Evolutionary conservation across 2,329 filamentous ascomycete genomes (phyloP).

Genomic region (Didymella keratinophila): DNA sequence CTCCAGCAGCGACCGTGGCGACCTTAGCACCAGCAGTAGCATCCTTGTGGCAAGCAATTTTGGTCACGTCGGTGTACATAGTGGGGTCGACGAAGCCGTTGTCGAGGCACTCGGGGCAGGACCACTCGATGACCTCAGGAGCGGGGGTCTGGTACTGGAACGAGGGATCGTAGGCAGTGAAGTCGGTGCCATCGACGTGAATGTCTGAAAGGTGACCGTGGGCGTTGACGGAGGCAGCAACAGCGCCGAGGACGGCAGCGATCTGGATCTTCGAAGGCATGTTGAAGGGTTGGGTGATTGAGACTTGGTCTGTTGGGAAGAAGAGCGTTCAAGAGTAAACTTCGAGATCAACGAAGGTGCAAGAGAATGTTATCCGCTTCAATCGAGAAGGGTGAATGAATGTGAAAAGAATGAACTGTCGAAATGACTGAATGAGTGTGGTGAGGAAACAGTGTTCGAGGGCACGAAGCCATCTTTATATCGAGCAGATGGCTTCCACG

Average conservation of each 20-base stretch:
- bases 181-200: slow-evolving; percentile 57
- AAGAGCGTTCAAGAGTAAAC: slow-evolving; percentile 25
- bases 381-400: slow-evolving; percentile 37
- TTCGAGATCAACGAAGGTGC: slow-evolving; percentile 41
- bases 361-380: slow-evolving; percentile 38
- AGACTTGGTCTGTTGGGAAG: slow-evolving; percentile 15
- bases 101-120: slow-evolving; percentile 57
- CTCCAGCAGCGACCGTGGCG: slow-evolving; percentile 66
- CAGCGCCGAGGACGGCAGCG: slow-evolving; percentile 41
- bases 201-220: slow-evolving; percentile 56
- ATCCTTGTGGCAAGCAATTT: slow-evolving; percentile 68
- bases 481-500: slow-evolving; percentile 13
- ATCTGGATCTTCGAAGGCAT: slow-evolving; percentile 45
- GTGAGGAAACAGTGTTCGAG: slow-evolving; percentile 14
- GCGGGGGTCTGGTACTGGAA: slow-evolving; percentile 48
- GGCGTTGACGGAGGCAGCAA: slow-evolving; percentile 52
- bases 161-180: slow-evolving; percentile 53
- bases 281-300: slow-evolving; percentile 18
- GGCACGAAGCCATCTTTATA: slow-evolving; percentile 25
- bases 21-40: slow-evolving; percentile 61
- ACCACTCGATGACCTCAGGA: slow-evolving; percentile 62
- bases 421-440: slow-evolving; percentile 35
- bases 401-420: slow-evolving; percentile 37
- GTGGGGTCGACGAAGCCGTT: slow-evolving; percentile 61
- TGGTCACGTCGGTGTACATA: slow-evolving; percentile 54